These are phyloP conservation scores for Brassica napus DNA, from an alignment of 345 rosid genomes.

Conservation along the genomic window DNA sequence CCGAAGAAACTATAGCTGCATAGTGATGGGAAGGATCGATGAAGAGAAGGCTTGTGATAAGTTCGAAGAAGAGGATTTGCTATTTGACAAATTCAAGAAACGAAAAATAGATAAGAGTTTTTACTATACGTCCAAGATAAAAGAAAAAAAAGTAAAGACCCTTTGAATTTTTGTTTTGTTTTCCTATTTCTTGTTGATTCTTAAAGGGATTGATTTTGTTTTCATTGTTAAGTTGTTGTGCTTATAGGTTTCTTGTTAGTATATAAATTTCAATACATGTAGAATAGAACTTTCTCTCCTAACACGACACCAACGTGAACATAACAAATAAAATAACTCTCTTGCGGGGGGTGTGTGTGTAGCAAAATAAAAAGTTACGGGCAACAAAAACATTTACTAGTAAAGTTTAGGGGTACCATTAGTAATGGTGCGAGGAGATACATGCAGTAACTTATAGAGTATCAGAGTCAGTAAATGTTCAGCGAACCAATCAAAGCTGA, in stretches of 20 bases:
- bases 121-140: not conserved
- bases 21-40: slow-evolving; percentile 67
- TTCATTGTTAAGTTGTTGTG: slow-evolving; percentile 15
- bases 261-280: slow-evolving; percentile 6
- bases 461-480: slow-evolving; percentile 70
- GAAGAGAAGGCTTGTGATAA: slow-evolving; percentile 58
- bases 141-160: not conserved
- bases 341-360: not conserved
- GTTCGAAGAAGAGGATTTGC: slow-evolving; percentile 41
- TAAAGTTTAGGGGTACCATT: not conserved
- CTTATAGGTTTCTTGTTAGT: slow-evolving; percentile 3
- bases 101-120: slow-evolving; percentile 8
- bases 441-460: slow-evolving; percentile 82
- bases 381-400: not conserved
- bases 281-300: not conserved
- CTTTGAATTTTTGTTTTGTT: not conserved
- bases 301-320: not conserved
- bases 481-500: slow-evolving; percentile 44
- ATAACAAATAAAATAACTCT: not conserved
- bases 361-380: not conserved
- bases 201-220: slow-evolving; percentile 7
- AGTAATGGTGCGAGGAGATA: slow-evolving; percentile 73
- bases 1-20: slow-evolving; percentile 29
- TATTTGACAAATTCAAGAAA: not conserved
- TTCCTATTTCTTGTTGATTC: not conserved